A percentile compares a stretch with the other conserved stretches of the same genome.
phyloP scores from a whole-genome alignment of 139 green algal genomes.

The Chlamydomonas urium region DNA sequence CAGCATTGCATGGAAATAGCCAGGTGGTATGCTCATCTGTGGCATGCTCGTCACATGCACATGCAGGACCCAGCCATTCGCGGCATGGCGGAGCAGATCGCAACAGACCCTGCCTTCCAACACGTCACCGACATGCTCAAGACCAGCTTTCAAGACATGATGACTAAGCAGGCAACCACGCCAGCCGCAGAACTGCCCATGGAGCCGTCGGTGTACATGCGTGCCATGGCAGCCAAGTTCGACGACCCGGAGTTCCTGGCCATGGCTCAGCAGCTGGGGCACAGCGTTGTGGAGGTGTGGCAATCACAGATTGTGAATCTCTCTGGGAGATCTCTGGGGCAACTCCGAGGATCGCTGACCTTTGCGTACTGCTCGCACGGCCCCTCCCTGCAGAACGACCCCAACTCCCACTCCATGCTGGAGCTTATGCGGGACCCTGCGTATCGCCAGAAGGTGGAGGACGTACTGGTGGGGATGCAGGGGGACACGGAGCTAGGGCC shows the following conservation, averaged over 20 bases:
- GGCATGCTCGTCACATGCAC: too few species aligned
- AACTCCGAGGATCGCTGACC: too few species aligned
- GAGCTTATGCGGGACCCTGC: slow-evolving; percentile 62
- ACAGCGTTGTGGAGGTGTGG: slow-evolving; percentile 72
- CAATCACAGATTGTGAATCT: too few species aligned
- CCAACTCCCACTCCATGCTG: slow-evolving; percentile 69
- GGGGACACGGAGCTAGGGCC: slow-evolving; percentile 86
- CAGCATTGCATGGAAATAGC: too few species aligned
- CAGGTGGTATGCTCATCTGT: too few species aligned
- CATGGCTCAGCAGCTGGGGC: slow-evolving; percentile 79
- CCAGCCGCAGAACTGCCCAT: too few species aligned
- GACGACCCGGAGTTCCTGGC: slow-evolving; percentile 77
- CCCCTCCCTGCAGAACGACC: slow-evolving; percentile 65
- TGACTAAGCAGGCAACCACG: too few species aligned
- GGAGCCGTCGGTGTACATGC: slow-evolving; percentile 67
- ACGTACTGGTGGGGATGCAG: slow-evolving; percentile 75
- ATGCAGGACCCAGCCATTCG: slow-evolving; percentile 72
- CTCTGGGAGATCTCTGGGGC: too few species aligned
- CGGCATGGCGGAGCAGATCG: slow-evolving; percentile 80
- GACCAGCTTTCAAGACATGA: slow-evolving; percentile 29
- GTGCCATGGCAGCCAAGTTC: slow-evolving; percentile 73
- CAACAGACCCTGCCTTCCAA: slow-evolving; percentile 63
- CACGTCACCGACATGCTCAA: slow-evolving; percentile 65
- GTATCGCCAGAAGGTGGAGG: slow-evolving; percentile 54
- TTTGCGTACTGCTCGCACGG: too few species aligned